Evolutionary conservation across 2,329 filamentous ascomycete species (phyloP).

Genomic region (Aspergillus ruber): DNA sequence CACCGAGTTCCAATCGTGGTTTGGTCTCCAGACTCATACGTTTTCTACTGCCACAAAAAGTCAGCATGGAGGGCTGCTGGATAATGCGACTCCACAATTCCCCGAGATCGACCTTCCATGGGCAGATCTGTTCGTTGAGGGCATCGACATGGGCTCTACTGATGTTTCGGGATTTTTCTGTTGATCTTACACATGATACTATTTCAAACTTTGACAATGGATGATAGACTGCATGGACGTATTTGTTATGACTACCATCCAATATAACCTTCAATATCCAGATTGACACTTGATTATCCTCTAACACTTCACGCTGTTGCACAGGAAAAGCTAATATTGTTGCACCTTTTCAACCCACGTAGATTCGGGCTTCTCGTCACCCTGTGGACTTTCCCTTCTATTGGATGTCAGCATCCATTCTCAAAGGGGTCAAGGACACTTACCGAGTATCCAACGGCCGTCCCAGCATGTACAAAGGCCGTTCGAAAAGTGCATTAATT

Average conservation of each 20-base stretch:
- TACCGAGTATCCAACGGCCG: background rate
- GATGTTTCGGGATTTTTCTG: slow-evolving; percentile 7
- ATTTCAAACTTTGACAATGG: too few relatives aligned
- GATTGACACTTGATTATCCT: too few relatives aligned
- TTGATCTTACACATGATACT: background rate
- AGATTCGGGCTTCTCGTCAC: background rate
- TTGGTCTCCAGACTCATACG: slow-evolving; percentile 14
- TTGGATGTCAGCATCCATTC: background rate
- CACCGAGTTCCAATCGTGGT: slow-evolving; percentile 19
- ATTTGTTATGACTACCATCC: too few relatives aligned
- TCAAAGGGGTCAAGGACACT: background rate
- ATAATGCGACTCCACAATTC: slow-evolving; percentile 2
- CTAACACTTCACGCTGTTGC: too few relatives aligned
- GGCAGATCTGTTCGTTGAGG: slow-evolving; percentile 8
- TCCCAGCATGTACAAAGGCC: slow-evolving; percentile 7
- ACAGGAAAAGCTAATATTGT: background rate
- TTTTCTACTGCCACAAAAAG: background rate
- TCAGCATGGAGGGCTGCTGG: background rate
- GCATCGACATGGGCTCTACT: slow-evolving; percentile 6
- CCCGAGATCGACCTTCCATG: slow-evolving; percentile 8
- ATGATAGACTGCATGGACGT: too few relatives aligned
- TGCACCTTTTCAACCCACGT: background rate
- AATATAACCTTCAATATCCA: too few relatives aligned
- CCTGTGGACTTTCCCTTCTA: background rate
- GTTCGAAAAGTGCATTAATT: slow-evolving; percentile 32